phyloP scores from a whole-genome alignment of 1,139 yeast species.

The Arxiozyma telluris region DNA sequence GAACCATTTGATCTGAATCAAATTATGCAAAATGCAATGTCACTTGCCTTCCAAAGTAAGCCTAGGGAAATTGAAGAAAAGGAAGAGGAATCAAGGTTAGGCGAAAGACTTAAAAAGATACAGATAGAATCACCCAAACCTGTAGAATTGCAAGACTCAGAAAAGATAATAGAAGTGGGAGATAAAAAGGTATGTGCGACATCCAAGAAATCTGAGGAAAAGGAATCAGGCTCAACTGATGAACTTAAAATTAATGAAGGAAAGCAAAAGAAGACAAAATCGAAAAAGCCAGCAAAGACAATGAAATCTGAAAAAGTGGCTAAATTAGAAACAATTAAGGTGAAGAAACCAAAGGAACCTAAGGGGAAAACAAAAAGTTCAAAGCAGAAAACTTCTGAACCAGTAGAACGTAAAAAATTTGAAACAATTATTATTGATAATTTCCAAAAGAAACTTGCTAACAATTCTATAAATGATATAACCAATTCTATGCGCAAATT shows the following conservation, averaged over 20 bases:
- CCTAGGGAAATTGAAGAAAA: neutral
- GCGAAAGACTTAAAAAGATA: neutral
- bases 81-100: neutral
- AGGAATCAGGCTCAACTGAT: neutral
- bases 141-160: neutral
- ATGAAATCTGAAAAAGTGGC: neutral
- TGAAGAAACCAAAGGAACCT: neutral
- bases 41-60: slow-evolving; percentile 45
- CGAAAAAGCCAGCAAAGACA: neutral
- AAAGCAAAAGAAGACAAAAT: neutral
- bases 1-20: slow-evolving; percentile 50
- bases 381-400: neutral
- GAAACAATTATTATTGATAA: slow-evolving; percentile 39
- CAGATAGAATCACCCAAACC: neutral
- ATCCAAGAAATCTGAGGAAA: neutral
- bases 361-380: neutral
- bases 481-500: neutral
- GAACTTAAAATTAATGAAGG: neutral
- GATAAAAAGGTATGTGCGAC: neutral
- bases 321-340: neutral
- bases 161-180: neutral
- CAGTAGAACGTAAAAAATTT: slow-evolving; percentile 8
- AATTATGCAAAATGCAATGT: slow-evolving; percentile 63
- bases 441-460: slow-evolving; percentile 44
- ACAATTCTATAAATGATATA: neutral